Evolutionary conservation across 2,329 filamentous ascomycete species (phyloP), one percentile per base, ranked within the genome.

Genomic region (Periconia digitata): DNA sequence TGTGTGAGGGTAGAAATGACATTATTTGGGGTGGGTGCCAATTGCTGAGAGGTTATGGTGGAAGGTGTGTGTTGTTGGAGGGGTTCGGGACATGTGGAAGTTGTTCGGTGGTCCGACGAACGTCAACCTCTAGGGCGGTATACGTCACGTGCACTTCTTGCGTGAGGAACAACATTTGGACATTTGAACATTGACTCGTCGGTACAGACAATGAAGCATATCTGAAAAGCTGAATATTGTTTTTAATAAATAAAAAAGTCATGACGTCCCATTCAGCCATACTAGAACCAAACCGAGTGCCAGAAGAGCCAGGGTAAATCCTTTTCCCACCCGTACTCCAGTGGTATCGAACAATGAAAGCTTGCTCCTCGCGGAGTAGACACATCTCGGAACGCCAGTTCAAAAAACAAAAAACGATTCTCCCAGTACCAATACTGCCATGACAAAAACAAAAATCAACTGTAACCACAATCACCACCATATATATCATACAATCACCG

Each of bases 311-410:
- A n/a, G n/a, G n/a, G n/a, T n/a, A n/a, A n/a, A n/a, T n/a, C n/a
- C n/a, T n/a, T n/a, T n/a, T n/a, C n/a, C n/a, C n/a, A n/a, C n/a
- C n/a, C n/a, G n/a, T n/a, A n/a, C n/a, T n/a, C 37, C 23, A 43
- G 23, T 35, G 34, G 42, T 35, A 44, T 36, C 13, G 22, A 23
- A 10, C n/a, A 23, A 17, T 22, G 24, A 23, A 16, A 21, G 39
- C 12, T 40, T 39, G 13, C 20, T 48, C 49, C 49, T 47, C 21
- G 49, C 27, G 42, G 45, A 47, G 41, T 32, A 15, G 10, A 15
- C 22, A 3, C 12, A 36, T 18, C 18, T 22, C n/a, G 6, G 6
- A 44, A 44, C 41, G 27, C 41, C 24, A 29, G 17, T 12, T 17
- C 13, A 7, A 22, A 17, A 8, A 17, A 6, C 8, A 6, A 37